phyloP scores from a whole-genome alignment of 2,329 filamentous ascomycete genomes.

The Talaromyces sp. region DNA sequence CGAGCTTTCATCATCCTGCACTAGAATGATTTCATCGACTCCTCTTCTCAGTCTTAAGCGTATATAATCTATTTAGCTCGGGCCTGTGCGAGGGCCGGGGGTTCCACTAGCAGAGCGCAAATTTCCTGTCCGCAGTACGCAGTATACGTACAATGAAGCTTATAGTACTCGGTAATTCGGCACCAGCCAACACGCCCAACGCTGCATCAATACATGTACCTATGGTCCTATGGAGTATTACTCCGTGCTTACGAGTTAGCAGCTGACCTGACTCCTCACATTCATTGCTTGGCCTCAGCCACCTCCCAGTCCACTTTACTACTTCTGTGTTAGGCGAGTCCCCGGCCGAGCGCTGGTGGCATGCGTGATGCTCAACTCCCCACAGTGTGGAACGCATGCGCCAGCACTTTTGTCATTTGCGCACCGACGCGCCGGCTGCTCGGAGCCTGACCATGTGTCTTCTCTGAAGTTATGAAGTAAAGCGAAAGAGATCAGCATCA shows the following conservation, averaged over 20 bases:
- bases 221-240: too few relatives aligned
- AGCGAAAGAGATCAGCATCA: not conserved
- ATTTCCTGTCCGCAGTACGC: too few relatives aligned
- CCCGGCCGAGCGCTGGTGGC: not conserved
- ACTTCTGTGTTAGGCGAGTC: not conserved
- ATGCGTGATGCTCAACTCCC: not conserved
- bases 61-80: not conserved
- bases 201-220: too few relatives aligned
- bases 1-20: not conserved
- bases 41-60: not conserved
- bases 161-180: too few relatives aligned
- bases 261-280: not conserved
- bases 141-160: too few relatives aligned
- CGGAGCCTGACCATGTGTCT: not conserved
- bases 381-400: not conserved
- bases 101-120: not conserved
- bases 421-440: not conserved
- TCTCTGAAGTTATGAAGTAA: not conserved
- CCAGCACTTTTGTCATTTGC: not conserved
- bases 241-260: too few relatives aligned
- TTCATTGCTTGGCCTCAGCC: not conserved
- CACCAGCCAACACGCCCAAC: too few relatives aligned
- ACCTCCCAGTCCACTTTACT: not conserved
- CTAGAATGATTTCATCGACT: not conserved
- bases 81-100: not conserved